These are phyloP conservation scores for Glycine tomentella DNA, from an alignment of 306 rosid genomes.

Conservation along the genomic window DNA sequence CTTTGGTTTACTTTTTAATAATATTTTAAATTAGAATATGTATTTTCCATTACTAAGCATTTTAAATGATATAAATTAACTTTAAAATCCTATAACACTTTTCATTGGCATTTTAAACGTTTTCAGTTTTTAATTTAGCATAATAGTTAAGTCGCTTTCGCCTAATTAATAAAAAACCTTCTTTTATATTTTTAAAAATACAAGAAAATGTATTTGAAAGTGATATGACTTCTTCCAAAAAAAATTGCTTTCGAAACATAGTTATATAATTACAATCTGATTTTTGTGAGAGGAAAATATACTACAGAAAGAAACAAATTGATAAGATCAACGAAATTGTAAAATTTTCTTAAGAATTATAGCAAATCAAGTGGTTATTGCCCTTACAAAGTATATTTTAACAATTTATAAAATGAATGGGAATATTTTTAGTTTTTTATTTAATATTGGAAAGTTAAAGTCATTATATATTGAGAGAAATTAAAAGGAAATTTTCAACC, in stretches of 20 bases:
- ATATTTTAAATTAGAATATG: not conserved
- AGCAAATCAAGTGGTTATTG: not conserved
- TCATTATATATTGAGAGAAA: not conserved
- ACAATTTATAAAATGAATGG: not conserved
- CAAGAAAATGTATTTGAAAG: not conserved
- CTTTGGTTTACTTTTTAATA: no score
- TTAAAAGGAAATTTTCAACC: not conserved
- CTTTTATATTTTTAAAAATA: not conserved
- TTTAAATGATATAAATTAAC: not conserved
- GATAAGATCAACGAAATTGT: not conserved
- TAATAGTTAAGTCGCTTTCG: not conserved
- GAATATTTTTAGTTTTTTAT: not conserved
- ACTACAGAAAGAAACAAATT: not conserved
- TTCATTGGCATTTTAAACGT: not conserved
- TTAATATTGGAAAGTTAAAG: not conserved
- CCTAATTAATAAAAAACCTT: not conserved
- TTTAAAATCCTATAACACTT: not conserved
- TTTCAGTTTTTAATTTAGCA: not conserved
- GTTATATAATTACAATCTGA: not conserved
- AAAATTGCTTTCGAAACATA: not conserved
- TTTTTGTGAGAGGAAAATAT: not conserved
- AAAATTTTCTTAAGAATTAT: not conserved
- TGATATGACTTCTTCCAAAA: not conserved
- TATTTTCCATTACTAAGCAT: not conserved
- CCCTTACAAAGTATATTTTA: not conserved